Base-by-base conservation (phyloP, 371 early-diverging fungal genomes). In the Chytridium lagenaria region DNA sequence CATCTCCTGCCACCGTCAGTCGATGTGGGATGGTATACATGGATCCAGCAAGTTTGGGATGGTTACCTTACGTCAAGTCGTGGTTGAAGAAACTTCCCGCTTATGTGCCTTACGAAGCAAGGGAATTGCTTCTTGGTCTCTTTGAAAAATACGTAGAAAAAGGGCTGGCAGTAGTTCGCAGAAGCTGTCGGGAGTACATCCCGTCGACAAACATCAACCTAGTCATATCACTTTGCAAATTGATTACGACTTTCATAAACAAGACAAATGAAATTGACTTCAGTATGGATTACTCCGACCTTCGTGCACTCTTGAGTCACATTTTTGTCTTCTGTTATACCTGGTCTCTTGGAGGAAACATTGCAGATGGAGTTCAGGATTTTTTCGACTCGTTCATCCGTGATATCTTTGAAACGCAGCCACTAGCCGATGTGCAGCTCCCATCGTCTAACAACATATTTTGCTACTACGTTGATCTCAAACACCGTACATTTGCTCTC, bases 11-110 rank as follows among this genome's bases (percentile, higher is more conserved):
- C 1, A 85, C 86, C 2, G 86, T 85, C 19, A 78, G 78, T 70
- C 77, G 86, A 22, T 84, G 84, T 63, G 86, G 86, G 19, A 85
- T 85, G 86, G 84, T 77, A 1, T 85, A 85, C 77, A 84, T 85
- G 83, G 86, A 85, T 65, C 80, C 86, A 12, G 76, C 77, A 31
- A 78, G 77, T 34, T 51, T 84, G 15, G 86, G 86, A 15, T 85
- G 86, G 86, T 51, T 72, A 74, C 81, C 86, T 5, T 84, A 68
- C 44, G 81, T 83, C 2, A 73, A 79, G 49, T 77, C 66, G 39
- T 85, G 86, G 86, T 49, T 80, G 23, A 61, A 76, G 12, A 69
- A 72, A 40, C 69, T 77, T 34, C 80, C 81, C 26, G 69, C 70
- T 49, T 31, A 67, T 38, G 71, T 80, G 2, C 23, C 69, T 0